Percentiles rank a stretch among this genome's conserved stretches.
These are phyloP conservation scores for Termitomyces sp. DNA, from an alignment of 768 basidiomycete genomes.

Conservation along the genomic window DNA sequence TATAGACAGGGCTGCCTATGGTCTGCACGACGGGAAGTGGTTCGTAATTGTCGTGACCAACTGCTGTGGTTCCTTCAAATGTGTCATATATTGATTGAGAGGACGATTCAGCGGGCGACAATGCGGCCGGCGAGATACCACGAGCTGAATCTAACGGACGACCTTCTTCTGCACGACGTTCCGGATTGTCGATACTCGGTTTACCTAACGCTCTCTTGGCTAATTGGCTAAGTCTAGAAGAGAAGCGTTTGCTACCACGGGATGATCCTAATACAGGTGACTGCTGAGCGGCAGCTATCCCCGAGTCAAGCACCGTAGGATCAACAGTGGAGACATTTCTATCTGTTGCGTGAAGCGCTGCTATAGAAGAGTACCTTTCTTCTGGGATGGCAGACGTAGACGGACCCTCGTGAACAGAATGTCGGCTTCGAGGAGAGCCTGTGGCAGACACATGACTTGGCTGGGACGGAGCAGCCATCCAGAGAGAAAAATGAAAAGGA, in stretches of 20 bases:
- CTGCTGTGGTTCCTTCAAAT: conserved; percentile 11
- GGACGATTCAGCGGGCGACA: conserved; percentile 1
- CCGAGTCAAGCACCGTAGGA: conserved; percentile 5
- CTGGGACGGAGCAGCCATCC: background rate
- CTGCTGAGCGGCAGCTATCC: background rate
- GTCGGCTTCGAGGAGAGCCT: conserved; percentile 2
- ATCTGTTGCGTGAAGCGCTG: conserved; percentile 7
- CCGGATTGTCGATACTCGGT: background rate
- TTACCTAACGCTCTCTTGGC: conserved; percentile 13
- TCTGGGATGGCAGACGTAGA: conserved; percentile 1
- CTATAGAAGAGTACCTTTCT: background rate
- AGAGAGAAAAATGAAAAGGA: background rate
- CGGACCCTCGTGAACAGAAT: background rate
- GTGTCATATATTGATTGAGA: conserved; percentile 4
- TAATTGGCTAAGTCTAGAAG: conserved; percentile 4
- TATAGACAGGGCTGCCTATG: conserved; percentile 20
- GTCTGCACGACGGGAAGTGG: background rate
- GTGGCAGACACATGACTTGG: background rate
- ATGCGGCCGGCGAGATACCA: background rate
- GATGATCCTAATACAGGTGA: background rate
- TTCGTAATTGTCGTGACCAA: conserved; percentile 9
- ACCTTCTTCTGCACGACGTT: conserved; percentile 3
- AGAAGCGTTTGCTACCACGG: conserved; percentile 4
- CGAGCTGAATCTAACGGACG: background rate
- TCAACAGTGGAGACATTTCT: conserved; percentile 13